A percentile compares a stretch with the other conserved stretches of the same genome.
These are phyloP conservation scores for Nothophytophthora sp. DNA, from an alignment of 352 stramenopile genomes.

Conservation along the genomic window DNA sequence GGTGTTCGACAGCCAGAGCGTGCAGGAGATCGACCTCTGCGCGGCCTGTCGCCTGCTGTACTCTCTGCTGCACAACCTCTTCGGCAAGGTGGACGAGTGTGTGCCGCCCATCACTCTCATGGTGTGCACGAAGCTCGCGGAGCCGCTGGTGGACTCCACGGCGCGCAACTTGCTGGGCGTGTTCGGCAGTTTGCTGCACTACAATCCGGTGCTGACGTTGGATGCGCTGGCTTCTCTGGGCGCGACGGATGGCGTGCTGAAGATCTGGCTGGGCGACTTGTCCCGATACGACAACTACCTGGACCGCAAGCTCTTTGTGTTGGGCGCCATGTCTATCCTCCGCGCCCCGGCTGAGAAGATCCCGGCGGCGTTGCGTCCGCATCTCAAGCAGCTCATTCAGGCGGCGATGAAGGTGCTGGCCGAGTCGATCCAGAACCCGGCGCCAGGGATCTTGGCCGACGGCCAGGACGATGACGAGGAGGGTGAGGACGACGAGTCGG, in stretches of 20 bases:
- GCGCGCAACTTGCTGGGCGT: constrained; percentile 89
- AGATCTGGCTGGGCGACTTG: constrained; percentile 91
- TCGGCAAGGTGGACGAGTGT: constrained; percentile 79
- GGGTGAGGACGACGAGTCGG: constrained; percentile 39
- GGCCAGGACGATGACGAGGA: constrained; percentile 71
- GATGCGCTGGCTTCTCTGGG: constrained; percentile 87
- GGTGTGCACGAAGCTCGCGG: constrained; percentile 57
- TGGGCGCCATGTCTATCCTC: constrained; percentile 92
- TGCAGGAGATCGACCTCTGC: constrained; percentile 72
- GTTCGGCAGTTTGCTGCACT: constrained; percentile 92
- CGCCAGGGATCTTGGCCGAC: constrained; percentile 55
- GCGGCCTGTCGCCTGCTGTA: constrained; percentile 75
- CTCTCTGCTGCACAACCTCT: constrained; percentile 84
- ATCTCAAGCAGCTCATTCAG: constrained; percentile 89
- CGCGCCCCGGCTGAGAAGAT: constrained; percentile 84
- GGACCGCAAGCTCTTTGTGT: constrained; percentile 92
- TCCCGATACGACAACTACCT: constrained; percentile 83
- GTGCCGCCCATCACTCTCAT: constrained; percentile 76
- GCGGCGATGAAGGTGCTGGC: constrained; percentile 86
- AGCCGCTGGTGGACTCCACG: constrained; percentile 68
- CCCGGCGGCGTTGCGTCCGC: constrained; percentile 77
- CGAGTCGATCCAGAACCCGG: constrained; percentile 64
- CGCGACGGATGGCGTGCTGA: constrained; percentile 89
- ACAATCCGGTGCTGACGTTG: constrained; percentile 92
- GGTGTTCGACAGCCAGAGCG: constrained; percentile 61